phyloP scores from a whole-genome alignment of 2,329 filamentous ascomycete genomes.

The Aspergillus sp. region DNA sequence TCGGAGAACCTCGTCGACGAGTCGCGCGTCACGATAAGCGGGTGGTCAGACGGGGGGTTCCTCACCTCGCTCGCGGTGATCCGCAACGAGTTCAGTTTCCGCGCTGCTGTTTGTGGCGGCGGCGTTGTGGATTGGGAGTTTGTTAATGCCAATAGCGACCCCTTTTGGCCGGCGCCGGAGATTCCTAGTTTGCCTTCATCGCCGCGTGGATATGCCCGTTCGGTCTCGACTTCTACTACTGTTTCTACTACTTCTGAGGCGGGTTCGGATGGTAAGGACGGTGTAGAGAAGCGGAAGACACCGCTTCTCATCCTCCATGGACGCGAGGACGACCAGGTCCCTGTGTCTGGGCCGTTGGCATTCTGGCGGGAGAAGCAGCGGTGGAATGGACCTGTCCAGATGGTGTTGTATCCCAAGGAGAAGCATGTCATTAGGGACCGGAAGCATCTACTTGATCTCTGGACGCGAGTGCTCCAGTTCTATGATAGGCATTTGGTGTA shows the following conservation, averaged over 20 bases:
- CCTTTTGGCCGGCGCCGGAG: neutral
- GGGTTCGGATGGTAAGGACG: neutral
- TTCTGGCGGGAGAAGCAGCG: slow-evolving; percentile 5
- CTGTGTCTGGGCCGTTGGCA: slow-evolving; percentile 1
- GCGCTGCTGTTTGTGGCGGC: slow-evolving; percentile 2
- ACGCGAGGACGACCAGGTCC: neutral
- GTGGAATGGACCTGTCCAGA: slow-evolving; percentile 7
- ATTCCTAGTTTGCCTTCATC: neutral
- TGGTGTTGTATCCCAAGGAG: slow-evolving; percentile 4
- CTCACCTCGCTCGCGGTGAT: slow-evolving; percentile 5
- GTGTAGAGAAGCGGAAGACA: neutral
- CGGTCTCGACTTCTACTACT: neutral
- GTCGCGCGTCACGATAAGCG: slow-evolving; percentile 3
- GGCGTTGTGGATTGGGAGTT: slow-evolving; percentile 1
- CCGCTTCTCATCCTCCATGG: slow-evolving; percentile 3
- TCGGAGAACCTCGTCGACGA: slow-evolving; percentile 3
- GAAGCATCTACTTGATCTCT: slow-evolving; percentile 3
- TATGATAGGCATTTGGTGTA: neutral
- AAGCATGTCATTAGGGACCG: slow-evolving; percentile 2
- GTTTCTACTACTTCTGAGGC: neutral
- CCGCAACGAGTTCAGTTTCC: slow-evolving; percentile 3
- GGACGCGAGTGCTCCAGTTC: slow-evolving; percentile 1
- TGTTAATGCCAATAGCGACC: neutral
- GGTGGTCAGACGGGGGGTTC: slow-evolving; percentile 1
- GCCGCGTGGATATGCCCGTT: no score